Base-by-base conservation (phyloP, 306 rosid species). In the Glycine tomentella region DNA sequence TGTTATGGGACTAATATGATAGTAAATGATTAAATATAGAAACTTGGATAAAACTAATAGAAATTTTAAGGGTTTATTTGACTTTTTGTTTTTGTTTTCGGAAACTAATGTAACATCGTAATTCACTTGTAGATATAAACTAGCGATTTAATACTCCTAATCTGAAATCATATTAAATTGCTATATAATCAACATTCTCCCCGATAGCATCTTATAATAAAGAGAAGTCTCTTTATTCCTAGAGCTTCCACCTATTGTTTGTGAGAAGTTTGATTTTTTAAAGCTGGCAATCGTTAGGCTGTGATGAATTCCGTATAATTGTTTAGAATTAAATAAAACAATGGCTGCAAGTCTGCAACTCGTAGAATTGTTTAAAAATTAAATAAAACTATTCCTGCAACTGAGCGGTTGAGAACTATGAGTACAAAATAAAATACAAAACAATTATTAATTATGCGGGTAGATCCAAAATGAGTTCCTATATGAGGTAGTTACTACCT, bases 401-500 rank as follows among this genome's bases (percentile, higher is more conserved):
- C 38, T 66, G 9, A 20, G 44, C 74, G n/a, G 53, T 31, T 59
- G 77, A 75, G 17, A 82, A 80, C 11, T 10, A 74, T 49, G 15
- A 25, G 44, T 45, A 59, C 70, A 78, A 75, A 76, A 15, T 7
- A 78, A 66, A 36, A 55, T 72, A 75, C 78, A 73, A 74, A 79
- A 64, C 38, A 66, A 59, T 68, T 65, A 74, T 59, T 25, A 55
- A 69, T 36, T 81, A 57, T 78, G 56, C 51, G 12, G 74, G 74
- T 84, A 49, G 76, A n/a, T 74, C 65, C 78, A 69, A 77, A 84
- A 63, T 31, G 66, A 62, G 69, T 77, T 84, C 80, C 79, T 81
- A 38, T 65, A 16, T 10, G 87, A 72, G 72, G 63, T 71, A 34
- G 75, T 67, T 34, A 48, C 84, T 40, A 58, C 72, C 86, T 74